Evolutionary conservation across 1,284 basidiomycete species (phyloP).

Genomic region (Irpex lacteus): DNA sequence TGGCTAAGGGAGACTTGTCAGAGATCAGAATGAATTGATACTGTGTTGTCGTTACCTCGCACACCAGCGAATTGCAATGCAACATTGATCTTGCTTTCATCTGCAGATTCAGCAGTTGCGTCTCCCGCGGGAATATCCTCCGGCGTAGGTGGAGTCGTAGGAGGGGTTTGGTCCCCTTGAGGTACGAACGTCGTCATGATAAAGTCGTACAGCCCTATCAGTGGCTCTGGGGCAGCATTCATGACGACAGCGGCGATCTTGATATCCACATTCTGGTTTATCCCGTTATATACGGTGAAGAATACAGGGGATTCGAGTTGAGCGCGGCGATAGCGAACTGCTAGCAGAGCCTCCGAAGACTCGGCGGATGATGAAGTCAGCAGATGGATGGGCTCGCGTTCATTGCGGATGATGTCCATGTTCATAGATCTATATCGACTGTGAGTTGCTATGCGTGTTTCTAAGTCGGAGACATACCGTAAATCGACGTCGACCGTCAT

Average conservation of each 20-base stretch:
- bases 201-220: constrained; percentile 93
- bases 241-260: constrained; percentile 93
- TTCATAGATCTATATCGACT: constrained; percentile 51
- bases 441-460: constrained; percentile 3
- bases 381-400: constrained; percentile 60
- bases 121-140: constrained; percentile 8
- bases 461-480: constrained; percentile 41
- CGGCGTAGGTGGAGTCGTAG: constrained; percentile 11
- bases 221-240: constrained; percentile 87
- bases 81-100: constrained; percentile 73
- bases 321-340: constrained; percentile 81
- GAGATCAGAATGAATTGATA: no score
- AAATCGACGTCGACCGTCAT: constrained; percentile 88
- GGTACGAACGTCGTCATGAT: constrained; percentile 96
- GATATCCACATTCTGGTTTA: constrained; percentile 88
- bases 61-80: constrained; percentile 87
- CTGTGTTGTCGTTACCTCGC: constrained; percentile 48
- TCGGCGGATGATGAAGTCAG: constrained; percentile 69
- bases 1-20: constrained; percentile 44
- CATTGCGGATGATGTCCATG: constrained; percentile 70
- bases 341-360: constrained; percentile 70
- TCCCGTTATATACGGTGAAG: constrained; percentile 77
- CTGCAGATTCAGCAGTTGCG: constrained; percentile 8
- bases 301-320: constrained; percentile 90
- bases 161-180: constrained; percentile 28